Conservation (phyloP, 2,329 filamentous ascomycete genomes). For the Xylaria sp. region DNA sequence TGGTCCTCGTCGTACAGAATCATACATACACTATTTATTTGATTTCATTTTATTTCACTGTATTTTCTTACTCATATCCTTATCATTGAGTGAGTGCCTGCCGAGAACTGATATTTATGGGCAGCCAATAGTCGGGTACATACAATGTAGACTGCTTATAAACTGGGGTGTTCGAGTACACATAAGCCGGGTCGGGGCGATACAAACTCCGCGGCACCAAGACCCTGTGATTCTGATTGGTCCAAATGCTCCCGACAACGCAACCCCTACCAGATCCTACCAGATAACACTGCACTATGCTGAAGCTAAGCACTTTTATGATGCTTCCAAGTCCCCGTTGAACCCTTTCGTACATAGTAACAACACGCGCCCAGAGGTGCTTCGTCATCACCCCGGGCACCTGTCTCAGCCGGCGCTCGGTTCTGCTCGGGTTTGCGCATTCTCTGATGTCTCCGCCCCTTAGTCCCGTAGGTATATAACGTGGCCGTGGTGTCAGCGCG, state of each 20-base stretch:
- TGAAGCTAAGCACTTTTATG: background rate
- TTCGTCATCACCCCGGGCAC: constrained; percentile 27
- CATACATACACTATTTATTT: background rate
- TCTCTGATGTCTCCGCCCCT: constrained; percentile 39
- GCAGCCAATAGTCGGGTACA: constrained; percentile 1
- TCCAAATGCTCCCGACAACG: background rate
- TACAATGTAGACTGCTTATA: constrained; percentile 8
- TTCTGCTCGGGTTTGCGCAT: constrained; percentile 24
- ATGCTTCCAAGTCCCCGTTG: background rate
- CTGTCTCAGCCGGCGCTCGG: constrained; percentile 8
- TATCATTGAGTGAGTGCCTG: background rate
- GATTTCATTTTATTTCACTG: background rate
- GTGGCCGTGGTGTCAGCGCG: constrained; percentile 39
- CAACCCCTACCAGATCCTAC: too few species aligned
- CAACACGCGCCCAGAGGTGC: constrained; percentile 5
- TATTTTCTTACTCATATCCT: background rate
- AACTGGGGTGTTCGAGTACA: background rate
- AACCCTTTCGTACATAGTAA: background rate
- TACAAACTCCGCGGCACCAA: constrained; percentile 23
- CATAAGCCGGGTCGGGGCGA: constrained; percentile 29
- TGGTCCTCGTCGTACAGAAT: background rate
- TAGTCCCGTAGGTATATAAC: constrained; percentile 41
- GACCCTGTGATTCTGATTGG: background rate
- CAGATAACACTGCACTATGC: background rate
- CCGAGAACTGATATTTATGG: background rate